Evolutionary conservation across 2,329 filamentous ascomycete genomes (phyloP).

Genomic region (Fusarium torreyae): DNA sequence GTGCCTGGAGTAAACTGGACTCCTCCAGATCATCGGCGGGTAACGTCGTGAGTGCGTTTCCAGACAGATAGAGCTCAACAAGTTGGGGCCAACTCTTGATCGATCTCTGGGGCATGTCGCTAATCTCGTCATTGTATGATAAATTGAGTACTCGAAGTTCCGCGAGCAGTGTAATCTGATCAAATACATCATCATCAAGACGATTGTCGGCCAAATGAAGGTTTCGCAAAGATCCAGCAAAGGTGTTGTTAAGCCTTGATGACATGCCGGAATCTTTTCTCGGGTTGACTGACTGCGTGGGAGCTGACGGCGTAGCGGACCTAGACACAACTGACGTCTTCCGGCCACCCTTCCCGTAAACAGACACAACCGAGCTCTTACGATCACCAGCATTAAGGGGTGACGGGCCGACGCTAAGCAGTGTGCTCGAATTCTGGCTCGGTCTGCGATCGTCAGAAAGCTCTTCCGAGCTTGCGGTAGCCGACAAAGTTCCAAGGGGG

Average conservation of each 20-base stretch:
- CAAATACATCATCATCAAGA: slow-evolving; percentile 94
- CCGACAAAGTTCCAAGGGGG: slow-evolving; percentile 62
- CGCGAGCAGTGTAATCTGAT: slow-evolving; percentile 85
- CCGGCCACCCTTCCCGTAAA: slow-evolving; percentile 82
- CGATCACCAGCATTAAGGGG: slow-evolving; percentile 75
- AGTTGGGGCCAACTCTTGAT: slow-evolving; percentile 92
- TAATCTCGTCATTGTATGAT: slow-evolving; percentile 90
- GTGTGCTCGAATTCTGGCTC: slow-evolving; percentile 85
- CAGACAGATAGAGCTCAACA: slow-evolving; percentile 92
- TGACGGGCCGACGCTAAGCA: slow-evolving; percentile 82
- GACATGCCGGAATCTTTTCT: slow-evolving; percentile 94
- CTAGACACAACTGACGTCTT: slow-evolving; percentile 89
- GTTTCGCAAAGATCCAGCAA: slow-evolving; percentile 87
- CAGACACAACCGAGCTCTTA: slow-evolving; percentile 88
- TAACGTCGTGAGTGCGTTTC: slow-evolving; percentile 91
- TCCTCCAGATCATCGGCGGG: slow-evolving; percentile 96
- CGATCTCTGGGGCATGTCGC: slow-evolving; percentile 90
- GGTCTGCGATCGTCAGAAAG: slow-evolving; percentile 79
- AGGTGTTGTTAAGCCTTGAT: slow-evolving; percentile 85
- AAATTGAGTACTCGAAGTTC: slow-evolving; percentile 92
- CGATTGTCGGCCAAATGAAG: slow-evolving; percentile 94
- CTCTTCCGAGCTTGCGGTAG: slow-evolving; percentile 84
- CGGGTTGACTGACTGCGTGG: slow-evolving; percentile 66
- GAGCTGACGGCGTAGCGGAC: slow-evolving; percentile 62
- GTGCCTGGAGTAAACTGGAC: slow-evolving; percentile 85